These are phyloP conservation scores for Tolypocladium tropicale DNA, from an alignment of 2,329 filamentous ascomycete genomes.

Conservation along the genomic window DNA sequence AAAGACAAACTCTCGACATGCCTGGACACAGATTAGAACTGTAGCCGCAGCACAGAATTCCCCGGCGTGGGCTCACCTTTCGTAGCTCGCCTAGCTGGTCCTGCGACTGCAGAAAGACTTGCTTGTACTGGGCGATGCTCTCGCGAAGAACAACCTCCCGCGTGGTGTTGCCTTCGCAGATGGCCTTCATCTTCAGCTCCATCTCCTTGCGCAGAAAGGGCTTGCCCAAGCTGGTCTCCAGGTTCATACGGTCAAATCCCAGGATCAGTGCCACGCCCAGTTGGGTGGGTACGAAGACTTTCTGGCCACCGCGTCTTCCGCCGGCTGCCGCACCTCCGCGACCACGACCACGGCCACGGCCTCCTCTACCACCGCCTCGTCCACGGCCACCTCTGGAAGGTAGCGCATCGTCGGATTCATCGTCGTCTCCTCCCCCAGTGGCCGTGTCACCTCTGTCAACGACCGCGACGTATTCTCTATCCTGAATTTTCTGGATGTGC, in stretches of 20 bases:
- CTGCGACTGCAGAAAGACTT: conserved; percentile 74
- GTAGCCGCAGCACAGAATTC: background rate
- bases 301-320: conserved; percentile 38
- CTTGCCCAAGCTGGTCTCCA: conserved; percentile 87
- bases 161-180: conserved; percentile 77
- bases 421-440: conserved; percentile 28
- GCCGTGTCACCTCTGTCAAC: conserved; percentile 31
- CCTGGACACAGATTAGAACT: background rate
- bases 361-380: conserved; percentile 33
- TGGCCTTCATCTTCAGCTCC: conserved; percentile 93
- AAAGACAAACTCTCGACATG: conserved; percentile 20
- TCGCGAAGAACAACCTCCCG: conserved; percentile 67
- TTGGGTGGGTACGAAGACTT: conserved; percentile 87
- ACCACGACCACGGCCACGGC: conserved; percentile 22
- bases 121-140: conserved; percentile 76
- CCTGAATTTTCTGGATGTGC: conserved; percentile 92
- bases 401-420: conserved; percentile 25
- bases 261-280: conserved; percentile 86
- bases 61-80: conserved; percentile 35
- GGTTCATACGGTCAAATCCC: conserved; percentile 89
- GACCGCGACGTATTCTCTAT: conserved; percentile 73
- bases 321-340: conserved; percentile 31
- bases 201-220: conserved; percentile 96
- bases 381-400: conserved; percentile 36
- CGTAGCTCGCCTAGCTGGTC: conserved; percentile 61